These are phyloP conservation scores for Silene conica DNA, from an alignment of 148 eudicot genomes.

Conservation along the genomic window DNA sequence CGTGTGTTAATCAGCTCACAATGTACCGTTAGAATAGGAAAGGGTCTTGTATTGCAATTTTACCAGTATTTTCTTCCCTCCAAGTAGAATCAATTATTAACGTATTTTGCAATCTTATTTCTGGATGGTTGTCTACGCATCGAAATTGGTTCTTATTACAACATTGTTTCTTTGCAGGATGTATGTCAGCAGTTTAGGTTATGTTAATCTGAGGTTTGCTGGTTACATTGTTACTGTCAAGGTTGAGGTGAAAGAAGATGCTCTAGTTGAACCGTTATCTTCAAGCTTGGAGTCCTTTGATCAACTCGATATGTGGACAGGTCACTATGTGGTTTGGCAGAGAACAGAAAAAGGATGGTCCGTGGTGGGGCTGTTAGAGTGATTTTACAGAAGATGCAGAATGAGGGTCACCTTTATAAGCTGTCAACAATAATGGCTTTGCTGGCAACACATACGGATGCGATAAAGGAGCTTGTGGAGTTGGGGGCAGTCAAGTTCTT, in stretches of 20 bases:
- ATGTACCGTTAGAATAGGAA: background rate
- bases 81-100: background rate
- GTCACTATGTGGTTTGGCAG: slow-evolving; percentile 35
- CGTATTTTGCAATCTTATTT: background rate
- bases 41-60: background rate
- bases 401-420: slow-evolving; percentile 44
- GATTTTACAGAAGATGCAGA: slow-evolving; percentile 34
- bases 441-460: slow-evolving; percentile 55
- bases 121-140: background rate
- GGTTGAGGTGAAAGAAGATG: slow-evolving; percentile 58
- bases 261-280: too few relatives aligned
- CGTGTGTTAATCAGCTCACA: background rate
- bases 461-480: slow-evolving; percentile 64
- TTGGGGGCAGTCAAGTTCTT: slow-evolving; percentile 56
- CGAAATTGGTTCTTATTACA: background rate
- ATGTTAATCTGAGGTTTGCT: slow-evolving; percentile 72
- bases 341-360: slow-evolving; percentile 35
- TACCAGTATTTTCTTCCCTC: background rate
- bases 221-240: slow-evolving; percentile 81
- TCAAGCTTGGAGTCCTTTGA: slow-evolving; percentile 58
- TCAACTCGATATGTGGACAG: slow-evolving; percentile 90
- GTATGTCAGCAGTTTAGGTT: slow-evolving; percentile 79
- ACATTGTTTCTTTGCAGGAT: slow-evolving; percentile 54
- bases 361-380: slow-evolving; percentile 39
- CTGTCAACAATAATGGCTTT: slow-evolving; percentile 68